Percentiles rank a stretch among this genome's conserved stretches.
Evolutionary conservation across 805 yeast genomes (phyloP).

Genomic region (Saccharomycopsis sp.): DNA sequence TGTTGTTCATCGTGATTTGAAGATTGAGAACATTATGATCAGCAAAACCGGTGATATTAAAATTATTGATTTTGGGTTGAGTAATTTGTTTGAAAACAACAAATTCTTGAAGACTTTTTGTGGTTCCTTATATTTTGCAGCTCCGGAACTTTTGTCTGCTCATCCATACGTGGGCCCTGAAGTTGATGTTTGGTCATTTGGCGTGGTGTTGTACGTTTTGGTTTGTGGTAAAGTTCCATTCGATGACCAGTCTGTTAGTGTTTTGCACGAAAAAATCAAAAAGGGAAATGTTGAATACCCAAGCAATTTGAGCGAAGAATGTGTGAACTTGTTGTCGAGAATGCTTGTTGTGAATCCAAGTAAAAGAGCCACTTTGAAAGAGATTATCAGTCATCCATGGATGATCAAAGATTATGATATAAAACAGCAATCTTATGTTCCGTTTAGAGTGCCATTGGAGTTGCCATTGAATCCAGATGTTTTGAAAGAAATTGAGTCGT

Average conservation of each 20-base stretch:
- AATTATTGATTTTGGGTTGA: conserved; percentile 91
- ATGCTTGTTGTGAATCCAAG: conserved; percentile 90
- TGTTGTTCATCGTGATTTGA: conserved; percentile 93
- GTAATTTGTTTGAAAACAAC: conserved; percentile 70
- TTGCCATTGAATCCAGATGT: conserved; percentile 61
- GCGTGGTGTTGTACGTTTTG: conserved; percentile 87
- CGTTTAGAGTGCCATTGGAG: conserved; percentile 65
- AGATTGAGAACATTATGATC: conserved; percentile 93
- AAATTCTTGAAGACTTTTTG: conserved; percentile 83
- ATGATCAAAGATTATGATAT: conserved; percentile 81
- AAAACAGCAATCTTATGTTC: conserved; percentile 61
- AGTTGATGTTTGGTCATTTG: conserved; percentile 97
- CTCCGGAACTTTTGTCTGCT: conserved; percentile 91
- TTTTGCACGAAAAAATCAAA: conserved; percentile 87
- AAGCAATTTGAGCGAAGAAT: conserved; percentile 65
- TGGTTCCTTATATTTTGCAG: conserved; percentile 96
- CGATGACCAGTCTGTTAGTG: conserved; percentile 89
- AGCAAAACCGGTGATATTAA: conserved; percentile 89
- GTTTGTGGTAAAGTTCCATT: conserved; percentile 98
- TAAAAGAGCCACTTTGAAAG: conserved; percentile 69
- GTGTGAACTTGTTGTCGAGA: conserved; percentile 67
- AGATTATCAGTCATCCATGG: conserved; percentile 89
- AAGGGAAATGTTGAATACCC: conserved; percentile 92
- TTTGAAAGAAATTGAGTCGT: conserved; percentile 61
- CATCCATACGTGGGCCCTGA: conserved; percentile 94